phyloP scores from a whole-genome alignment of 2,329 filamentous ascomycete species.

The Harringtonia aguacate region DNA sequence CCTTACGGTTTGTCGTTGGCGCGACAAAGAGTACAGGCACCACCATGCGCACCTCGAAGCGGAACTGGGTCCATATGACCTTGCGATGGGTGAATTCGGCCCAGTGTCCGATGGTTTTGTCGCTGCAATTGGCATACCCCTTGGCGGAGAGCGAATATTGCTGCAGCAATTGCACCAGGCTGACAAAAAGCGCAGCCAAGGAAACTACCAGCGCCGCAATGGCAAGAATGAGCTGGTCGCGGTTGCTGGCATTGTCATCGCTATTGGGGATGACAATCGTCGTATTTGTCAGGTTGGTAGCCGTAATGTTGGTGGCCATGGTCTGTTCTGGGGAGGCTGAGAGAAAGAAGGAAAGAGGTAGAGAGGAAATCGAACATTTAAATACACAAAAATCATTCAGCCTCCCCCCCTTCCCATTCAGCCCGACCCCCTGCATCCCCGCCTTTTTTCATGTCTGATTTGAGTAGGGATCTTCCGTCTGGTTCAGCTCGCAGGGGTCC shows the following conservation, averaged over 20 bases:
- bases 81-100: slow-evolving; percentile 25
- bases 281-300: no score
- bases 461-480: no score
- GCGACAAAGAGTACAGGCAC: slow-evolving; percentile 39
- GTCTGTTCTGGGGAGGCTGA: no score
- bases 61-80: slow-evolving; percentile 30
- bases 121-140: slow-evolving; percentile 35
- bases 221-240: slow-evolving; percentile 22
- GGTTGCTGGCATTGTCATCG: slow-evolving; percentile 16
- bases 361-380: no score
- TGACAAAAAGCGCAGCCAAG: slow-evolving; percentile 32
- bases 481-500: no score
- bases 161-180: slow-evolving; percentile 35
- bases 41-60: slow-evolving; percentile 37
- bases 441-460: no score
- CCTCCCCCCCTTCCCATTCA: no score
- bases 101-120: slow-evolving; percentile 37
- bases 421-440: no score
- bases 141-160: slow-evolving; percentile 38
- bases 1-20: slow-evolving; percentile 26
- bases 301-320: no score
- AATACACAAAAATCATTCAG: no score
- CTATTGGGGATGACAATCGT: background rate
- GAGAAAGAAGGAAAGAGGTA: no score
- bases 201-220: slow-evolving; percentile 34